A percentile compares a stretch with the other conserved stretches of the same genome.
Evolutionary conservation across 1,284 basidiomycete genomes (phyloP).

Genomic region (Malassezia restricta): DNA sequence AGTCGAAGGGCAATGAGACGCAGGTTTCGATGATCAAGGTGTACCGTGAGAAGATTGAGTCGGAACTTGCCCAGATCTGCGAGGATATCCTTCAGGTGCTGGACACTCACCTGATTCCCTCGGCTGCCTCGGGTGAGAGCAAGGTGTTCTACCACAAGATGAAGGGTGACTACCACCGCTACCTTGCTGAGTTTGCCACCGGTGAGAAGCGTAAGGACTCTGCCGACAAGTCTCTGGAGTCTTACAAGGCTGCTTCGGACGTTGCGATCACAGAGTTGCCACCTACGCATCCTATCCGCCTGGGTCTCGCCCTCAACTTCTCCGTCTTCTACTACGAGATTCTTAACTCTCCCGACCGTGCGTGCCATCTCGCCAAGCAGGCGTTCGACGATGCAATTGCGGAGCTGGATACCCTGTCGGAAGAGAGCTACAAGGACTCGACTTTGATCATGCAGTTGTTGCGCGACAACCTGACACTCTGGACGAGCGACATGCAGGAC

Average conservation of each 20-base stretch:
- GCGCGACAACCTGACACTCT: constrained; percentile 88
- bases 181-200: constrained; percentile 97
- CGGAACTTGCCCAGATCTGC: constrained; percentile 95
- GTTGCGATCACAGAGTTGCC: constrained; percentile 95
- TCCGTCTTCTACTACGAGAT: constrained; percentile 99
- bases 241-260: constrained; percentile 98
- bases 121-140: constrained; percentile 91
- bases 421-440: constrained; percentile 91
- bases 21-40: constrained; percentile 98
- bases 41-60: constrained; percentile 91
- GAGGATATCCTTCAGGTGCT: constrained; percentile 98
- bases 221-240: constrained; percentile 95
- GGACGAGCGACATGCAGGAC: constrained; percentile 82
- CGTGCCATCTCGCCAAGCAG: constrained; percentile 98
- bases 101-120: constrained; percentile 97
- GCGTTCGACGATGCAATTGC: constrained; percentile 99
- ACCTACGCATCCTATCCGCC: constrained; percentile 96
- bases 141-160: constrained; percentile 99
- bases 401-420: constrained; percentile 96
- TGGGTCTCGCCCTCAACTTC: constrained; percentile 98
- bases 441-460: constrained; percentile 97
- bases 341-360: constrained; percentile 96
- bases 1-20: constrained; percentile 94
- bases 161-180: constrained; percentile 99
- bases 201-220: constrained; percentile 97